Conservation (phyloP, 352 stramenopile species). For the Thraustochytrium sp. region DNA sequence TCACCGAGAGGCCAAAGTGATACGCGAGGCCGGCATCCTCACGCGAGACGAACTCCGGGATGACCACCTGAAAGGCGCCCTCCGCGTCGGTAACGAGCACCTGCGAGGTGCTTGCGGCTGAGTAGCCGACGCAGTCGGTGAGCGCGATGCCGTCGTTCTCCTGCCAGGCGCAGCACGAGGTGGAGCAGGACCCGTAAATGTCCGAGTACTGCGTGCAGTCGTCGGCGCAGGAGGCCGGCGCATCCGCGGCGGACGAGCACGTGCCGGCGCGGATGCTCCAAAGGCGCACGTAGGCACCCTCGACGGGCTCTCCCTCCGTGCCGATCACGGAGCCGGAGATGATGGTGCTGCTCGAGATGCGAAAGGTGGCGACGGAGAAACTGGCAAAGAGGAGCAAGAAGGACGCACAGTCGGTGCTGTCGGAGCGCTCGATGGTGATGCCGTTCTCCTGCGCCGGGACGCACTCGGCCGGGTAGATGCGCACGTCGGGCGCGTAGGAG, state of each 20-base stretch:
- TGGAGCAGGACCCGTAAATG: not conserved
- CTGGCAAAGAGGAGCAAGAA: not conserved
- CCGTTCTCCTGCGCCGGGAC: not conserved
- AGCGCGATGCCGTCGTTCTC: not conserved
- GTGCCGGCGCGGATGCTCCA: constrained; percentile 4
- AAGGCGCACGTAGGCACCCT: not conserved
- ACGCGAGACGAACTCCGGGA: not conserved
- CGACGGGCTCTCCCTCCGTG: not conserved
- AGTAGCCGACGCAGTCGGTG: not conserved
- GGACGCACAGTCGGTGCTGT: not conserved
- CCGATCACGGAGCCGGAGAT: not conserved
- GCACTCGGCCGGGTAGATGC: constrained; percentile 14
- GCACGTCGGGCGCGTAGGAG: not conserved
- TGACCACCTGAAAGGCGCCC: not conserved
- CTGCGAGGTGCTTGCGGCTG: not conserved
- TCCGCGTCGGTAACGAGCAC: not conserved
- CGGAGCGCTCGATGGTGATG: not conserved
- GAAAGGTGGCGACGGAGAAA: not conserved
- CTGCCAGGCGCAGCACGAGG: not conserved
- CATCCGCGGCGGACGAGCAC: not conserved
- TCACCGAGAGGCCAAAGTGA: not conserved
- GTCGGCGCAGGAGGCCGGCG: not conserved
- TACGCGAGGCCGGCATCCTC: not conserved
- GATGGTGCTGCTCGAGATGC: not conserved
- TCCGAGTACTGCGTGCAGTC: not conserved